Base-by-base conservation (phyloP, 2,329 filamentous ascomycete genomes). In the Keithomyces neogunnii region DNA sequence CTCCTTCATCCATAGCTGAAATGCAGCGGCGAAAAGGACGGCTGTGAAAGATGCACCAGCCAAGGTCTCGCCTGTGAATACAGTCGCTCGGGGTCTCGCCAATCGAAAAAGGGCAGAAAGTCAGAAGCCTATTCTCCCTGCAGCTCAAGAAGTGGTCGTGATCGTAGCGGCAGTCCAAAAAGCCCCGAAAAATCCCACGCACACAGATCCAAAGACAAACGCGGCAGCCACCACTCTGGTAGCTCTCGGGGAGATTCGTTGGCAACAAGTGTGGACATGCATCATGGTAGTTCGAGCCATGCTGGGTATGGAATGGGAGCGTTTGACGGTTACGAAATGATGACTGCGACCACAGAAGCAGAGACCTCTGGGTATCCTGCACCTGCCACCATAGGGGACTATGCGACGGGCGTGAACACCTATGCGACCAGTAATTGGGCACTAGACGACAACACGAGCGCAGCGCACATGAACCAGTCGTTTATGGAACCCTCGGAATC, bases 1-100 rank as follows among this genome's bases (percentile, higher is more conserved):
- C 8, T 30, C 30, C 40, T 30, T 29, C 6, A 10, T 26, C 10
- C 8, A 19, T 28, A 70, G 68, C 60, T 69, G 47, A 66, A 63
- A 49, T 70, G 68, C 52, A 69, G 63, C 50, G 68, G 68, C 36
- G 66, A 69, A 44, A 69, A 66, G 55, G 59, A 62, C 32, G 68
- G 68, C 32, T 70, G 68, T 50, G 62, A 69, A 36, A 59, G 67
- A 13, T 70, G 68, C 54, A 51, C 61, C 32, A 54, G 58, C 30
- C 61, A 62, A 38, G 56, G 60, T 6, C 59, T 67, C 45, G 45
- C 50, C 28, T 70, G 68, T 55, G 64, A 67, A 46, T 70, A 70
- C 38, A 67, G 63, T 6, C 66, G 67, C 43, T 62, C 63, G 2
- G 59, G 61, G 19, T 61, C 63, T 42, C 65, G 66, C 52, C 59